Base-by-base conservation (phyloP, 2,329 filamentous ascomycete species). In the Fusarium sp. region DNA sequence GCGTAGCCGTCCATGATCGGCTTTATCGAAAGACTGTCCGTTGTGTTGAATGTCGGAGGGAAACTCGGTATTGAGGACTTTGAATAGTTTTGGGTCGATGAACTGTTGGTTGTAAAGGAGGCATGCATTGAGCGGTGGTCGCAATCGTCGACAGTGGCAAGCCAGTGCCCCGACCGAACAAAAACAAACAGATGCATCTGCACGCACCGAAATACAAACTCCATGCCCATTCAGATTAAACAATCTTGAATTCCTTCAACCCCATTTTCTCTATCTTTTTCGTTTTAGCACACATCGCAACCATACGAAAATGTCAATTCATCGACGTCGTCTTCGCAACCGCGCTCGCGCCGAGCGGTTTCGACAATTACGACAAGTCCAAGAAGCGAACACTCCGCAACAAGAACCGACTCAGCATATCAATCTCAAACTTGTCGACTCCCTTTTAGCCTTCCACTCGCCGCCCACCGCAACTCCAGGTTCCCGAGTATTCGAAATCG, bases 381-480 rank as follows among this genome's bases (percentile, higher is more conserved):
- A 2, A 34, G 31, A 9, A 28, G 11, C 8, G 5, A 28, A 28
- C 8, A 2, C 7, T 4, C 13, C 14, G 19, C 21, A 10, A 37
- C 8, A 7, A 25, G 11, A 43, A 16, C 13, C 41, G 4, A 43
- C 41, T 4, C 3, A 4, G 5, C 3, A 7, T 23, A 43, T 21
- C 4, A 6, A 16, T n/a, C 21, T 18, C 34, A 37, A 37, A 11
- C 34, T 37, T 1, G 34, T 37, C 16, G 16, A 37, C 34, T n/a
- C 34, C 0, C 16, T n/a, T 37, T 18, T 4, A 18, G 34, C 9
- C 6, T 44, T 3, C 16, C 21, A 18, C 42, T 26, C 16, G 6
- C 2, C 14, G 0, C 14, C 21, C 23, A 18, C 1, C 16, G 16
- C 6, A 3, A 10, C 6, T 4, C 10, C 21, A 6, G 9, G 6